Conservation (phyloP, 352 stramenopile species). For the Globisporangium nodosum region DNA sequence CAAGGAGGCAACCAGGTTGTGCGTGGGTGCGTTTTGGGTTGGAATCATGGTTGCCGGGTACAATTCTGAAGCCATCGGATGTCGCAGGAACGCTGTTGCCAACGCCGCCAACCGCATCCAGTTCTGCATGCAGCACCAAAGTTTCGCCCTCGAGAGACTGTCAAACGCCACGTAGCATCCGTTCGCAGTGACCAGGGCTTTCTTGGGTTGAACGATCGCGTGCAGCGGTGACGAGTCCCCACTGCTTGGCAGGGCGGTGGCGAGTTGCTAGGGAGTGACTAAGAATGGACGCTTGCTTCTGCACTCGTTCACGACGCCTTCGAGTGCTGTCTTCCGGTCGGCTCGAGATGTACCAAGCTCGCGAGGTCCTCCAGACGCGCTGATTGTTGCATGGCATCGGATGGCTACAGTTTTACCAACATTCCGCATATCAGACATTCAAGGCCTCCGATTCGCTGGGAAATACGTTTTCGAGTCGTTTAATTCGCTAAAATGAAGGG, state of each 20-base stretch:
- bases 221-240: no score
- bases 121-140: background rate
- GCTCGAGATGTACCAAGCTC: no score
- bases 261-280: no score
- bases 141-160: background rate
- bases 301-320: no score
- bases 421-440: background rate
- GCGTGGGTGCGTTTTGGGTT: background rate
- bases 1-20: background rate
- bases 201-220: background rate
- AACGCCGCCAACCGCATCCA: background rate
- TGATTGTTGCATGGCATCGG: background rate
- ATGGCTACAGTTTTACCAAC: constrained; percentile 1
- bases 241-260: background rate
- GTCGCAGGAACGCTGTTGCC: background rate
- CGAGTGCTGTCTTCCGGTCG: no score
- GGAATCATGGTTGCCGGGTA: background rate
- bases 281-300: no score
- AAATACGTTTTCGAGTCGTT: background rate
- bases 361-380: background rate
- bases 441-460: background rate
- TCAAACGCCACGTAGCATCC: background rate
- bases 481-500: background rate
- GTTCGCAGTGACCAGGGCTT: background rate
- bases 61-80: constrained; percentile 1